Percentiles rank a stretch among this genome's conserved stretches.
phyloP scores from a whole-genome alignment of 768 basidiomycete species.

The Trametes villosa region DNA sequence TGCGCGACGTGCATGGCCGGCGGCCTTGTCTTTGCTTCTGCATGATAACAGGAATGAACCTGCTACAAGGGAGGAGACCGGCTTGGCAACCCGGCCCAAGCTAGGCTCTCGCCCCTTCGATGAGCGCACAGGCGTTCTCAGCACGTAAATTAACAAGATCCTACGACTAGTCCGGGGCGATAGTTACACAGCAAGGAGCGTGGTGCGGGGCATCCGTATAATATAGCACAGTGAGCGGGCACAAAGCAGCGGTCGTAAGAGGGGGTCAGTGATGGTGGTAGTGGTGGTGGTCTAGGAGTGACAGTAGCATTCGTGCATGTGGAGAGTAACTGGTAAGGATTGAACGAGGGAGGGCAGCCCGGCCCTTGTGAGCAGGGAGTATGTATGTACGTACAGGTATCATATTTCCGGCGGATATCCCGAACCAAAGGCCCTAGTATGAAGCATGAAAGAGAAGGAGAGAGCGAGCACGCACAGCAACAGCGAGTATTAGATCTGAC shows the following conservation, averaged over 20 bases:
- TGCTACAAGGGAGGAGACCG: too few relatives aligned
- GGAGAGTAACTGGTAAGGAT: not conserved
- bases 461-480: conserved; percentile 13
- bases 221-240: not conserved
- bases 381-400: too few relatives aligned
- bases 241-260: not conserved
- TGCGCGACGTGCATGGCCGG: conserved; percentile 3
- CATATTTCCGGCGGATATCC: too few relatives aligned
- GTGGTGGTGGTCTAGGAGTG: not conserved
- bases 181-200: conserved; percentile 16
- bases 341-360: not conserved
- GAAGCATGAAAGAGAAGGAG: too few relatives aligned
- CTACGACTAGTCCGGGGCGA: not conserved
- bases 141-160: not conserved
- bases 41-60: too few relatives aligned
- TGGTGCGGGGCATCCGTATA: not conserved
- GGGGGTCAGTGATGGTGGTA: not conserved
- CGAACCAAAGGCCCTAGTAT: not conserved
- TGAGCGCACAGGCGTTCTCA: too few relatives aligned
- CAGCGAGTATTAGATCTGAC: not conserved
- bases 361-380: not conserved
- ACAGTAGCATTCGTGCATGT: not conserved
- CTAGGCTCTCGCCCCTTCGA: too few relatives aligned
- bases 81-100: too few relatives aligned
- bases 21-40: conserved; percentile 4